Conservation (phyloP, 2,329 filamentous ascomycete species). For the Neofusicoccum umdonicola region DNA sequence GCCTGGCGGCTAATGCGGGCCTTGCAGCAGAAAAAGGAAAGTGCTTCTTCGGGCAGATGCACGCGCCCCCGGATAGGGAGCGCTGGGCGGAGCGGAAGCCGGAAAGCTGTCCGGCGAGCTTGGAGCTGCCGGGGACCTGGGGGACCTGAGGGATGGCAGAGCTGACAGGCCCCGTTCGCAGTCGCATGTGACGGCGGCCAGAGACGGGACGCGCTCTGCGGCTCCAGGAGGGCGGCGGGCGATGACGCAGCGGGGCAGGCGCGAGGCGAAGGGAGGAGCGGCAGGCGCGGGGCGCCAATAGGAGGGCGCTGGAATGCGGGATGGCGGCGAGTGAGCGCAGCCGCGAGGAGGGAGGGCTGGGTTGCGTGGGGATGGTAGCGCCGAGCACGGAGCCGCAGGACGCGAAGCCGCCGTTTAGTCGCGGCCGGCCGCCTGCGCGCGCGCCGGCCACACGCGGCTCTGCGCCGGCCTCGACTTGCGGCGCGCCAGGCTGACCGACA, state of each 20-base stretch:
- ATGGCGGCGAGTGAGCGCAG: background rate
- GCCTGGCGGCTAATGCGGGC: background rate
- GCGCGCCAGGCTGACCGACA: background rate
- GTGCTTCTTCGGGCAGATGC: background rate
- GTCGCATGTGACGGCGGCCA: background rate
- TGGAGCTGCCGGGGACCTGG: background rate
- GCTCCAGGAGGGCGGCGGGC: background rate
- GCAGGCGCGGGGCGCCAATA: background rate
- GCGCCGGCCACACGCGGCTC: too few relatives aligned
- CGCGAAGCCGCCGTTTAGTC: background rate
- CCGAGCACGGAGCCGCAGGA: conserved; percentile 8
- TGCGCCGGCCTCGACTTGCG: background rate
- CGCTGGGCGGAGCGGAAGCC: background rate
- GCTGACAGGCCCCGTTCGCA: too few relatives aligned
- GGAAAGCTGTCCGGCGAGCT: background rate
- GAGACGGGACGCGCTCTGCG: background rate
- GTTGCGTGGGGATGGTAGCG: conserved; percentile 8
- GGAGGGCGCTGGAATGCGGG: background rate
- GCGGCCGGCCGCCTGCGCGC: background rate
- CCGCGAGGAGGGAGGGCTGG: background rate
- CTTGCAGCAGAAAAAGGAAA: background rate
- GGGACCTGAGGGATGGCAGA: too few relatives aligned
- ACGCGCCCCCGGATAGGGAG: background rate
- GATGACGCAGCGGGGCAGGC: background rate
- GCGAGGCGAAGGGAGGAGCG: background rate